Base-by-base conservation (phyloP, 768 basidiomycete species). In the Lactifluus rugatus region DNA sequence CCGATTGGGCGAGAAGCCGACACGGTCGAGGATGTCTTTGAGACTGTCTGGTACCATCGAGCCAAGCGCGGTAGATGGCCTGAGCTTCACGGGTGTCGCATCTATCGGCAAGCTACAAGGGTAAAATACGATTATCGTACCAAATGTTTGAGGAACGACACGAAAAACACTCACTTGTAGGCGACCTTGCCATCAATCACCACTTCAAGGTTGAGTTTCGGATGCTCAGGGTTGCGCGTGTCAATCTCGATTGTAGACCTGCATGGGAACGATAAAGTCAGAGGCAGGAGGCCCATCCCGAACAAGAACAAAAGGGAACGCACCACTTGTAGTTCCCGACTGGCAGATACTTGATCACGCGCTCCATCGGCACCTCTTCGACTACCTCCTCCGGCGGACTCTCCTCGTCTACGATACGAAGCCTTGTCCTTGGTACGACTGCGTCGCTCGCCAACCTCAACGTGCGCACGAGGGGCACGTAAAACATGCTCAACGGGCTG, bases 211-310 rank as follows among this genome's bases (percentile, higher is more conserved):
- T 73, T 72, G 17, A 87, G 68, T 13, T 69, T 73, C 0, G 88
- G 88, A 23, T 71, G 71, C 31, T 72, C 66, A 5, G 69, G 63
- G 62, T 84, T 73, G 28, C 75, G 73, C 1, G 84, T 86, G 66
- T 91, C 84, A 25, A 91, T 72, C 66, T 87, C 85, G 46, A 91
- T 76, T 0, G 82, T 70, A 2, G 85, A 81, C 81, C 84, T 86
- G 57, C 3, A 37, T 19, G n/a, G 19, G 41, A 42, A 23, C 21
- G 16, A 34, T 37, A 25, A 42, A 31, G 13, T 41, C 39, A 52
- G 45, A 36, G 32, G 41, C n/a, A 25, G 50, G 25, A 51, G 41
- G 36, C 54, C 52, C 17, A 32, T 48, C 17, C 37, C 34, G 48
- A 25, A 53, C 31, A 13, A 52, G 31, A 48, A 25, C 21, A 34